These are phyloP conservation scores for Pulicaria dysenterica DNA, from an alignment of 129 eudicot species.

Conservation along the genomic window DNA sequence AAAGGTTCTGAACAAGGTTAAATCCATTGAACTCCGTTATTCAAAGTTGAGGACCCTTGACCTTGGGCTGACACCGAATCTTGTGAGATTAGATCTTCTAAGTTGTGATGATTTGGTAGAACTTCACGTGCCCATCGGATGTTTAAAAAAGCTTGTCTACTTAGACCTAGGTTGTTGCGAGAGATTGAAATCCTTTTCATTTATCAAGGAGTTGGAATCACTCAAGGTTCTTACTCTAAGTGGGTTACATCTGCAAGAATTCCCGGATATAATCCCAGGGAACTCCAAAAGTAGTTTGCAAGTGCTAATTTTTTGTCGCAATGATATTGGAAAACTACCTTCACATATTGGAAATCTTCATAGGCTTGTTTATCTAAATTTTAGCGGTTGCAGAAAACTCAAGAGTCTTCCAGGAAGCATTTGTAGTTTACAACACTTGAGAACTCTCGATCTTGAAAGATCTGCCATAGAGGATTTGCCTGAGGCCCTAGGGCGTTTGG, in stretches of 20 bases:
- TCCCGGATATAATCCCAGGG: background rate
- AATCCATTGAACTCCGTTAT: slow-evolving; percentile 8
- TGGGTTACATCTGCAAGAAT: background rate
- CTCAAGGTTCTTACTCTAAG: background rate
- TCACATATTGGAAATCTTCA: slow-evolving; percentile 16
- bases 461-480: slow-evolving; percentile 22
- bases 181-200: background rate
- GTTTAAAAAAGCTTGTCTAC: slow-evolving; percentile 1
- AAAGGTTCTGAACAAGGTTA: background rate
- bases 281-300: background rate
- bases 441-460: background rate
- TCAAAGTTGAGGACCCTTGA: slow-evolving; percentile 23
- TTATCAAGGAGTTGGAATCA: background rate
- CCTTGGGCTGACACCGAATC: slow-evolving; percentile 13
- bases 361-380: slow-evolving; percentile 1
- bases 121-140: slow-evolving; percentile 31
- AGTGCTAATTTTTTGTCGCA: background rate
- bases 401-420: background rate
- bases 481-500: slow-evolving; percentile 15
- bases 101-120: background rate
- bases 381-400: background rate
- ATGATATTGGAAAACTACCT: background rate
- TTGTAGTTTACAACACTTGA: slow-evolving; percentile 8
- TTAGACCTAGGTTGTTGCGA: background rate
- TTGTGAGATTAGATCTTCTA: slow-evolving; percentile 15